A percentile compares a stretch with the other conserved stretches of the same genome.
Evolutionary conservation across 1,284 basidiomycete genomes (phyloP).

Genomic region (Ustilago shanxiensis): DNA sequence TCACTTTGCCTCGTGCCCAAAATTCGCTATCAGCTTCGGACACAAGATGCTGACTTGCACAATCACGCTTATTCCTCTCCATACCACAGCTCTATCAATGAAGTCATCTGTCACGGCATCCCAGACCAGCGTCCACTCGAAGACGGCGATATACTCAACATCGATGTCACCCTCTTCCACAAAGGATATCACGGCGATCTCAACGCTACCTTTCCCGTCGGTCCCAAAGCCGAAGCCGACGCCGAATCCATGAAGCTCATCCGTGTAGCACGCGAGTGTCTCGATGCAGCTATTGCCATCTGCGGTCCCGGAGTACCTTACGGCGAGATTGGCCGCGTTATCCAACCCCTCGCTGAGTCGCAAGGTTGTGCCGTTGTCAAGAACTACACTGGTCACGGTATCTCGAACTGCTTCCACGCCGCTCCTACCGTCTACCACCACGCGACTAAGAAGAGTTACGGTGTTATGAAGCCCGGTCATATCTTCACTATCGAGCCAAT

Average conservation of each 20-base stretch:
- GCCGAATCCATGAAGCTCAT: slow-evolving; percentile 62
- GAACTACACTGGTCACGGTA: slow-evolving; percentile 87
- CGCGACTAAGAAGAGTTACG: slow-evolving; percentile 67
- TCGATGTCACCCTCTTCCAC: slow-evolving; percentile 76
- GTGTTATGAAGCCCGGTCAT: slow-evolving; percentile 68
- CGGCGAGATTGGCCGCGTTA: slow-evolving; percentile 80
- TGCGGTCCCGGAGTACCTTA: slow-evolving; percentile 84
- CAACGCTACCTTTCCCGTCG: slow-evolving; percentile 67
- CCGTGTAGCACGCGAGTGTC: slow-evolving; percentile 73
- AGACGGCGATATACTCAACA: slow-evolving; percentile 58
- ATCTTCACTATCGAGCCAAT: slow-evolving; percentile 69
- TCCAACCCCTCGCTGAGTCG: slow-evolving; percentile 74
- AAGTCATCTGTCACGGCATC: slow-evolving; percentile 91
- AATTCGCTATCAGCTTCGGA: too few species aligned
- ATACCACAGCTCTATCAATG: slow-evolving; percentile 79
- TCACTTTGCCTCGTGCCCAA: neutral
- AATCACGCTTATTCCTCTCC: too few species aligned
- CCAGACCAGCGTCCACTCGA: slow-evolving; percentile 64
- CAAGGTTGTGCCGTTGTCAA: slow-evolving; percentile 77
- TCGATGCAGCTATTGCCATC: slow-evolving; percentile 79
- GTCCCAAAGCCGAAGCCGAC: slow-evolving; percentile 58
- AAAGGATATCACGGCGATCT: slow-evolving; percentile 69
- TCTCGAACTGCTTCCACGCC: slow-evolving; percentile 84
- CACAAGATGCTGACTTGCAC: neutral
- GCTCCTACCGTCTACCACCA: slow-evolving; percentile 86